These are phyloP conservation scores for Annulohypoxylon bovei DNA, from an alignment of 495 filamentous ascomycete genomes.

Conservation along the genomic window DNA sequence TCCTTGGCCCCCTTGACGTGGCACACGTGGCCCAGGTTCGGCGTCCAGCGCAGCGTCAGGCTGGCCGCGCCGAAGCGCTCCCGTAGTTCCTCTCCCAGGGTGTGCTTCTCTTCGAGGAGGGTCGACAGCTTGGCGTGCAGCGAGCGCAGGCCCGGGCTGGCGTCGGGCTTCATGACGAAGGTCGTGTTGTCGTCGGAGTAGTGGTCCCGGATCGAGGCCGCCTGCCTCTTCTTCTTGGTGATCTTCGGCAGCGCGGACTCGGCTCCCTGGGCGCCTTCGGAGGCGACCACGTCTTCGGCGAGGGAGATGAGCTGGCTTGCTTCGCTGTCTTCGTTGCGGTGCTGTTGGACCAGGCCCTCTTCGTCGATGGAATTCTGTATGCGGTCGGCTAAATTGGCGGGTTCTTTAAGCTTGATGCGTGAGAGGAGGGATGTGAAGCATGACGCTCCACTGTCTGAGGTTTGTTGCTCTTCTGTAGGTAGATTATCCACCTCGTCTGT, in stretches of 20 bases:
- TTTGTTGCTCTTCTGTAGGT: not conserved
- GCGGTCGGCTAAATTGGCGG: slow-evolving; percentile 70
- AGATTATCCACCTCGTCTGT: not conserved
- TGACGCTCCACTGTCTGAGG: slow-evolving; percentile 2
- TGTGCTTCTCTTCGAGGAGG: slow-evolving; percentile 65
- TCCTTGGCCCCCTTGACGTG: slow-evolving; percentile 86
- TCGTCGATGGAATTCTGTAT: slow-evolving; percentile 90
- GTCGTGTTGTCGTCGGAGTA: slow-evolving; percentile 66
- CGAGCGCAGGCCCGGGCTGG: slow-evolving; percentile 68
- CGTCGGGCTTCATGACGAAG: slow-evolving; percentile 87
- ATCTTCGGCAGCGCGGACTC: slow-evolving; percentile 53
- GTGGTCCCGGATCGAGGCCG: slow-evolving; percentile 55
- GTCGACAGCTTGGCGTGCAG: slow-evolving; percentile 73
- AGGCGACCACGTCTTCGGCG: slow-evolving; percentile 71
- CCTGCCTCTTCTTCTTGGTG: slow-evolving; percentile 51
- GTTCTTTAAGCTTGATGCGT: slow-evolving; percentile 75
- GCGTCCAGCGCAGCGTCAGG: slow-evolving; percentile 83
- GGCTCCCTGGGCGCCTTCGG: slow-evolving; percentile 63
- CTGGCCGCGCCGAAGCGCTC: slow-evolving; percentile 59
- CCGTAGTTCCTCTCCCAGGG: slow-evolving; percentile 69
- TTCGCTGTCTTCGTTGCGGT: slow-evolving; percentile 76
- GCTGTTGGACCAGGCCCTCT: slow-evolving; percentile 83
- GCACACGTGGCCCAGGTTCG: slow-evolving; percentile 85
- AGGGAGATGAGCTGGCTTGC: slow-evolving; percentile 72
- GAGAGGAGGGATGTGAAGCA: slow-evolving; percentile 64